Conservation (phyloP, 192 early-diverging fungal species). For the Podila clonocystis region DNA sequence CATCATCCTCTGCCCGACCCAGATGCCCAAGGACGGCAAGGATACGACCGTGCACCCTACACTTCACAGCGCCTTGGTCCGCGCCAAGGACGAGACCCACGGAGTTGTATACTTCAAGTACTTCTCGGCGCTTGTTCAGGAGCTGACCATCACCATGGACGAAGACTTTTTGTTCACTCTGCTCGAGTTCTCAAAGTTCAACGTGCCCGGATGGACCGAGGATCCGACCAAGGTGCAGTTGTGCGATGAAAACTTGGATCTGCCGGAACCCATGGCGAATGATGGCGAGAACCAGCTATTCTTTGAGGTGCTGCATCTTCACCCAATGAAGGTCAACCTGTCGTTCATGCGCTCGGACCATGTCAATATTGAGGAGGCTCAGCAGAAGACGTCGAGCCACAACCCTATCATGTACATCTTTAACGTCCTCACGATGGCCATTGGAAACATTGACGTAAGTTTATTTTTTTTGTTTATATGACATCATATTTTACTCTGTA, state of each 20-base stretch:
- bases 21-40: conserved; percentile 77
- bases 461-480: background rate
- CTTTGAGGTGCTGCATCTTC: conserved; percentile 94
- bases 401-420: conserved; percentile 72
- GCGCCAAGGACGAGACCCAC: conserved; percentile 92
- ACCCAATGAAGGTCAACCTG: conserved; percentile 96
- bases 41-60: conserved; percentile 65
- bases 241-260: conserved; percentile 63
- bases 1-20: conserved; percentile 95
- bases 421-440: conserved; percentile 95
- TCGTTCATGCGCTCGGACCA: conserved; percentile 90
- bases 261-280: conserved; percentile 75
- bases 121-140: conserved; percentile 91
- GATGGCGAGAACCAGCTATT: conserved; percentile 84
- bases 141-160: conserved; percentile 93
- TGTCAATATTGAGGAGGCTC: conserved; percentile 70
- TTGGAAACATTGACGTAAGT: conserved; percentile 95
- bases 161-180: conserved; percentile 91
- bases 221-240: conserved; percentile 42
- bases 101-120: conserved; percentile 97
- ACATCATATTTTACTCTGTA: background rate
- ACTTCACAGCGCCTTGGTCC: conserved; percentile 78
- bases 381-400: conserved; percentile 52
- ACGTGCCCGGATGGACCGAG: conserved; percentile 70
- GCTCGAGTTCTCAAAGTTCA: conserved; percentile 88